Conservation (phyloP, 192 early-diverging fungal species). For the Coemansia sp. region DNA sequence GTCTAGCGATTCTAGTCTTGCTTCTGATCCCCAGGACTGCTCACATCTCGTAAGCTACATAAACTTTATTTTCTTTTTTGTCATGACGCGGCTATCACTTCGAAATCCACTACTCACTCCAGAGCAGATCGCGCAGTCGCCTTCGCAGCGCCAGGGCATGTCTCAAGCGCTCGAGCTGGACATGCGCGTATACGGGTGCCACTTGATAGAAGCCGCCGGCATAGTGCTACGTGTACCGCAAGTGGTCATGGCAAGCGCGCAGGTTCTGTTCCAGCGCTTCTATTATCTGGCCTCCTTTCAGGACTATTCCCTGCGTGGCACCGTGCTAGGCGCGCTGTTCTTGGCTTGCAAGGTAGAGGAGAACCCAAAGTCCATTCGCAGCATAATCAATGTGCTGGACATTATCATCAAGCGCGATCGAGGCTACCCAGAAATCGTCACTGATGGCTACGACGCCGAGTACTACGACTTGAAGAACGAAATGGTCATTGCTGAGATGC, state of each 20-base stretch:
- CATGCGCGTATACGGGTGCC: slow-evolving; percentile 72
- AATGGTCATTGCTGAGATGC: slow-evolving; percentile 79
- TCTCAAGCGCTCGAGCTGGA: slow-evolving; percentile 67
- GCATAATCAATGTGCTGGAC: slow-evolving; percentile 80
- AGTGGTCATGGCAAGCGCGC: slow-evolving; percentile 91
- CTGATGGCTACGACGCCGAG: slow-evolving; percentile 60
- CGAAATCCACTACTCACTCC: slow-evolving; percentile 75
- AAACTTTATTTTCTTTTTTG: background rate
- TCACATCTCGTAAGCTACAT: background rate
- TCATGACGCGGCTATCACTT: slow-evolving; percentile 63
- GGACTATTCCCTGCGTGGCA: slow-evolving; percentile 66
- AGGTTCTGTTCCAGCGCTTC: slow-evolving; percentile 92
- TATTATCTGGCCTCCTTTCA: slow-evolving; percentile 78
- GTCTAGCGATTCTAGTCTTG: background rate
- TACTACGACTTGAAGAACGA: slow-evolving; percentile 82
- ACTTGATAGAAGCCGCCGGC: slow-evolving; percentile 81
- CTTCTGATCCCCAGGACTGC: background rate
- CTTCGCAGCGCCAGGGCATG: slow-evolving; percentile 64
- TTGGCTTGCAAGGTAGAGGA: slow-evolving; percentile 84
- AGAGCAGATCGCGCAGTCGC: slow-evolving; percentile 67
- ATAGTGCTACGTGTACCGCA: slow-evolving; percentile 83
- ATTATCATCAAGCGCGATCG: slow-evolving; percentile 64
- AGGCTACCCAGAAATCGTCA: slow-evolving; percentile 50
- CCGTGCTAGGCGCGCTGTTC: slow-evolving; percentile 71
- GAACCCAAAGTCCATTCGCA: slow-evolving; percentile 68